A percentile compares a stretch with the other conserved stretches of the same genome.
Evolutionary conservation across 2,329 filamentous ascomycete genomes (phyloP).

Genomic region (Leptoxyphium fumago): DNA sequence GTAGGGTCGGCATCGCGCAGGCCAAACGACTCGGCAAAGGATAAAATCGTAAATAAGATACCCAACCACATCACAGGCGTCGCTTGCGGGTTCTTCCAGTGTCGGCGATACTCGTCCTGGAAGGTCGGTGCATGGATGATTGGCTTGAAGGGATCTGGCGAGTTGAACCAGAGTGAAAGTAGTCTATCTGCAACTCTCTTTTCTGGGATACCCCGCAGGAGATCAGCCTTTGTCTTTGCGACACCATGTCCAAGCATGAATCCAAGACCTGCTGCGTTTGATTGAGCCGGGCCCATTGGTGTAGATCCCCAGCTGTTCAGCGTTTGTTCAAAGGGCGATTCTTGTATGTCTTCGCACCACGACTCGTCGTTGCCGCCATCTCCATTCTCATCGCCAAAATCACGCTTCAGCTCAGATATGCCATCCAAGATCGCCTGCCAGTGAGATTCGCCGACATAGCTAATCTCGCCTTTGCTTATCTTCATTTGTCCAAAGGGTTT

Average conservation of each 20-base stretch:
- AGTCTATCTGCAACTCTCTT: slow-evolving; percentile 17
- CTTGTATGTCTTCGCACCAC: not conserved
- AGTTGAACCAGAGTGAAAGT: slow-evolving; percentile 21
- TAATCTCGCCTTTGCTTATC: slow-evolving; percentile 58
- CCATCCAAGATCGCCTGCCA: slow-evolving; percentile 70
- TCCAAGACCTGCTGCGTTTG: slow-evolving; percentile 6
- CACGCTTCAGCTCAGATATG: slow-evolving; percentile 21
- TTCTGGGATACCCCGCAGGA: slow-evolving; percentile 19
- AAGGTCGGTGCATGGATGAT: slow-evolving; percentile 47
- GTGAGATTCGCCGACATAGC: slow-evolving; percentile 71
- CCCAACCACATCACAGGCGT: slow-evolving; percentile 32
- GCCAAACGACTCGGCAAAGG: slow-evolving; percentile 22
- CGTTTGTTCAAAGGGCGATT: slow-evolving; percentile 3
- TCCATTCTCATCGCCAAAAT: slow-evolving; percentile 15
- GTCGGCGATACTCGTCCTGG: slow-evolving; percentile 28
- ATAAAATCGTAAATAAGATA: slow-evolving; percentile 33
- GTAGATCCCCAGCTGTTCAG: not conserved
- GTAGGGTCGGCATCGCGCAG: slow-evolving; percentile 13
- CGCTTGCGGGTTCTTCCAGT: slow-evolving; percentile 27
- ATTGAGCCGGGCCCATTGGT: not conserved
- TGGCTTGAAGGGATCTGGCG: slow-evolving; percentile 20
- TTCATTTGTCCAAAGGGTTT: slow-evolving; percentile 70
- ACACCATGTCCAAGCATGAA: slow-evolving; percentile 13
- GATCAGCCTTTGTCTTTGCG: slow-evolving; percentile 15
- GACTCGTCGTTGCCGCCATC: slow-evolving; percentile 6